A percentile compares a stretch with the other conserved stretches of the same genome.
Conservation (phyloP, 1,284 basidiomycete species). For the Pseudozyma sp. region DNA sequence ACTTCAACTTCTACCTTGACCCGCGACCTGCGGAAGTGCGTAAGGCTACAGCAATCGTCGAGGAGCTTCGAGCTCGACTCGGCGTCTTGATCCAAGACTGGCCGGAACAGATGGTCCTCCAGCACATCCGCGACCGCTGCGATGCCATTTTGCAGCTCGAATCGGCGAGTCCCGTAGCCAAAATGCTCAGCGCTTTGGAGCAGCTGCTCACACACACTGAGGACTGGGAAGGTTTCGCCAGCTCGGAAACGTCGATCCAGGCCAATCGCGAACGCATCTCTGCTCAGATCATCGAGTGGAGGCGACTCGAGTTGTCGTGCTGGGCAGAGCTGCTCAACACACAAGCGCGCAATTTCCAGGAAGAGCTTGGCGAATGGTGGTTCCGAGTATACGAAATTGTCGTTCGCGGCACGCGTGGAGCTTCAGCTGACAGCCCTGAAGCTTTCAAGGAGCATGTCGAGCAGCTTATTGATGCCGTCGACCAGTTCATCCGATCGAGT, state of each 20-base stretch:
- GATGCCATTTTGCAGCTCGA: constrained; percentile 77
- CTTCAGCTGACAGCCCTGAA: constrained; percentile 62
- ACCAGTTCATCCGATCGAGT: constrained; percentile 82
- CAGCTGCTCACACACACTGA: constrained; percentile 87
- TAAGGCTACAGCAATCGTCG: constrained; percentile 54
- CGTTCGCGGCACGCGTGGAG: constrained; percentile 71
- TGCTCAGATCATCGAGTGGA: constrained; percentile 86
- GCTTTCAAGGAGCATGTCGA: constrained; percentile 75
- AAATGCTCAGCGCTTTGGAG: constrained; percentile 85
- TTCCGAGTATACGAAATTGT: constrained; percentile 87
- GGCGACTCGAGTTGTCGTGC: constrained; percentile 85
- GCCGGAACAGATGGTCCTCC: constrained; percentile 97
- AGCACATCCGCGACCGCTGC: constrained; percentile 83
- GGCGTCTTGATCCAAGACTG: constrained; percentile 78
- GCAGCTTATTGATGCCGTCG: constrained; percentile 81
- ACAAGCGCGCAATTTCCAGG: constrained; percentile 49
- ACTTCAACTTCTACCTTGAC: constrained; percentile 66
- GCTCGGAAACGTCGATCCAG: constrained; percentile 83
- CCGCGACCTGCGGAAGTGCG: constrained; percentile 47
- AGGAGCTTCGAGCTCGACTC: constrained; percentile 48
- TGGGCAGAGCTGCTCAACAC: constrained; percentile 84
- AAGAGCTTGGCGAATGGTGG: constrained; percentile 84
- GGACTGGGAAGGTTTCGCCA: constrained; percentile 97
- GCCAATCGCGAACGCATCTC: constrained; percentile 78
- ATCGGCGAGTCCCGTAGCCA: constrained; percentile 82